Base-by-base conservation (phyloP, 2,329 filamentous ascomycete genomes). In the Herpotrichia juniperi region DNA sequence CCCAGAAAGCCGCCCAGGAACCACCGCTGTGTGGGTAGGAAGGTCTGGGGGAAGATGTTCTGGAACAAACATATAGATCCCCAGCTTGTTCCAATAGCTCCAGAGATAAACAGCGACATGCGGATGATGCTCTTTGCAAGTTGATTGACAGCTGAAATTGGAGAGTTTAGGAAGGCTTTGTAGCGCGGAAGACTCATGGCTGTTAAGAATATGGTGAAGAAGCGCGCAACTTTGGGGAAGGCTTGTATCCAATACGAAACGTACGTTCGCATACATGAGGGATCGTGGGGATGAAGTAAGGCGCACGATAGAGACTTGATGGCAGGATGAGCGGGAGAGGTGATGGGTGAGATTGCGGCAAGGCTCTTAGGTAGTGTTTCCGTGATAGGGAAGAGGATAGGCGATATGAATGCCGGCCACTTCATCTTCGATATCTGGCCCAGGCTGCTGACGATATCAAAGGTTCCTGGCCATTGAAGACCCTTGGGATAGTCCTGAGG, bases 11-110 rank as follows among this genome's bases (percentile, higher is more conserved):
- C 93, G 46, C 91, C 90, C 0, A 97, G 79, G 81, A 96, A 96
- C 81, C 94, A 96, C 19, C 94, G 85, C 70, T 94, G 89, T 0
- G 88, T 93, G 0, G 93, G 84, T 0, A 97, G 80, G 8, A 92
- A 79, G 5, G 82, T 82, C 2, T 88, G 83, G 0, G 93, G 92
- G 1, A 97, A 81, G 66, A 88, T 82, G 40, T 83, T 79, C 74
- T 96, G 91, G 79, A 97, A 92, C 66, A 97, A 82, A 77, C 93
- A 99, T 62, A 97, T 87, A 51, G 86, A 88, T 1, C 87, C 92
- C 94, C 94, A 99, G 26, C 87, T 85, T 0, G 91, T 91, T 12
- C 91, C 91, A 51, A 96, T 86, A n/a, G 90, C 83, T 14, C 90
- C 90, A 0, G 92, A 92, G 43, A 91, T 78, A 65, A 96, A 92